Percentiles rank a stretch among this genome's conserved stretches.
phyloP scores from a whole-genome alignment of 441 rosid species.

The Melastoma candidum region DNA sequence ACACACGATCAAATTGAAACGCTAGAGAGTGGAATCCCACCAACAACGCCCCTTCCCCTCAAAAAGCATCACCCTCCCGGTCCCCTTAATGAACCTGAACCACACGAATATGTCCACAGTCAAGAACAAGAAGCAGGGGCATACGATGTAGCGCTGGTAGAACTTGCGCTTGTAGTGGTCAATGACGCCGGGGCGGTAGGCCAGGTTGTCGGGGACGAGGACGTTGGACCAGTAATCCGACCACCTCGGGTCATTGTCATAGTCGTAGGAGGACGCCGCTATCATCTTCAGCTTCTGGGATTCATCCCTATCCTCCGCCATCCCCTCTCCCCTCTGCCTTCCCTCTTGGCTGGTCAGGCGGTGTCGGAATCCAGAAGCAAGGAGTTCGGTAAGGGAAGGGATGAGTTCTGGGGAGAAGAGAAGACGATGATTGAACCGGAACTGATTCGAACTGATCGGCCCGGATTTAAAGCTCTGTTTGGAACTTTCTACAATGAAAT shows the following conservation, averaged over 20 bases:
- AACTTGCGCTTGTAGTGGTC: constrained; percentile 91
- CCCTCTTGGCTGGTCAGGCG: neutral
- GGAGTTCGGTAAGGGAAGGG: no score
- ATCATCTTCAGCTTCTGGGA: constrained; percentile 65
- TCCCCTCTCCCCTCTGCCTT: constrained; percentile 8
- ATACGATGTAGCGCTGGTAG: constrained; percentile 88
- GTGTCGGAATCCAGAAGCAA: neutral
- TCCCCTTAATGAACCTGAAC: neutral
- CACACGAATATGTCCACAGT: neutral
- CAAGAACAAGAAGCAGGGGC: constrained; percentile 8
- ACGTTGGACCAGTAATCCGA: constrained; percentile 91
- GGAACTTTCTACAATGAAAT: no score
- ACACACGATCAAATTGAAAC: neutral
- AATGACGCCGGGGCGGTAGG: constrained; percentile 80
- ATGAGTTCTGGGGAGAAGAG: no score
- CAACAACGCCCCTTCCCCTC: neutral
- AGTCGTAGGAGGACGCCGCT: constrained; percentile 85
- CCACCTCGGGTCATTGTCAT: constrained; percentile 85
- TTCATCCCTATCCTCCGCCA: constrained; percentile 77
- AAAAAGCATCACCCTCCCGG: constrained; percentile 1
- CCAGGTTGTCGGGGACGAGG: constrained; percentile 85
- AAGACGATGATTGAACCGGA: neutral
- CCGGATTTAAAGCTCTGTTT: no score
- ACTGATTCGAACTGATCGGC: no score
- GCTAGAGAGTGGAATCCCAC: neutral